Conservation (phyloP, 306 rosid genomes). For the Cucumis hystrix region DNA sequence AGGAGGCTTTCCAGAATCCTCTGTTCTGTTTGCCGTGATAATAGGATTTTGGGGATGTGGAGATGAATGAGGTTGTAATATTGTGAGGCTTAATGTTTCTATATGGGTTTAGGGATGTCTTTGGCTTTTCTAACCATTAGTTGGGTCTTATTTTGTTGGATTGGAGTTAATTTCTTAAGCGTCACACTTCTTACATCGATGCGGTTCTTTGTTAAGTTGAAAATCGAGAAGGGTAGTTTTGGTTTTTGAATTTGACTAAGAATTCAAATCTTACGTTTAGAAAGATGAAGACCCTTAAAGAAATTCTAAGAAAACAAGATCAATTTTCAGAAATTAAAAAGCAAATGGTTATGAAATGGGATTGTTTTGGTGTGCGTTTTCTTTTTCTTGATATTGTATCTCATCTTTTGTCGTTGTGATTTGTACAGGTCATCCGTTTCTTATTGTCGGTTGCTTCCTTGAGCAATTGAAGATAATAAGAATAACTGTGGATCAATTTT, state of each 20-base stretch:
- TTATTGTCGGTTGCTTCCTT: neutral
- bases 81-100: neutral
- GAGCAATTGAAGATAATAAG: neutral
- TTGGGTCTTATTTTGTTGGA: neutral
- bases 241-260: neutral
- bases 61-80: neutral
- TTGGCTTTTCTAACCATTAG: too few species aligned
- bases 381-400: neutral
- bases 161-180: neutral
- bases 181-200: neutral
- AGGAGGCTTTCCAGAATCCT: neutral
- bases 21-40: too few species aligned
- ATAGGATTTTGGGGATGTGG: neutral
- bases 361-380: neutral
- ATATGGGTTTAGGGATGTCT: neutral
- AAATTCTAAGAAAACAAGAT: neutral
- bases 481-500: neutral
- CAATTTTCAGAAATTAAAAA: neutral
- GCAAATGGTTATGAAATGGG: neutral
- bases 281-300: neutral
- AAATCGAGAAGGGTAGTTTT: neutral
- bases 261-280: neutral
- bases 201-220: neutral
- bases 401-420: neutral
- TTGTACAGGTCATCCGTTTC: neutral